Base-by-base conservation (phyloP, 2,329 filamentous ascomycete species). In the Fusarium dimerum region DNA sequence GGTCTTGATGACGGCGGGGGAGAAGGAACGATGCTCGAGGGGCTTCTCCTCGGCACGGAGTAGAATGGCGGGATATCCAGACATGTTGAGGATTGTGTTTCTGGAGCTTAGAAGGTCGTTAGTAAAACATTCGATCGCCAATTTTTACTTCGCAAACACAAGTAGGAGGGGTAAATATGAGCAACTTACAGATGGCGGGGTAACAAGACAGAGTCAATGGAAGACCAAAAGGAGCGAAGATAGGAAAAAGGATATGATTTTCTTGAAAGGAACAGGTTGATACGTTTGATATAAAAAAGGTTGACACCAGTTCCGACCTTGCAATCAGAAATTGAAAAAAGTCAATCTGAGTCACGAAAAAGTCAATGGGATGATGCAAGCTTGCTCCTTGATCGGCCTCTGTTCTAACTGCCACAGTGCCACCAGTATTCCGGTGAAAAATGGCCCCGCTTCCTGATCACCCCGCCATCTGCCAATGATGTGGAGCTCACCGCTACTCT, bases 1-100 rank as follows among this genome's bases (percentile, higher is more conserved):
- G 48, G 67, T 54, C 44, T 76, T 74, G 52, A 75, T 81, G 55
- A 79, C 70, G 46, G 77, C 75, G 53, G 79, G 69, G 11, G 69
- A 71, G 54, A 71, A 64, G n/a, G 61, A 64, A 34, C 61, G 61
- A 38, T 64, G 61, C 55, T 64, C 61, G 55, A 84, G 75, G 52
- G 78, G 78, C 78, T 84, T 84, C 63, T 79, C 80, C 71, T 85
- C 82, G 55, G 82, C 78, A 55, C 82, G 79, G 54, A 85, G 74
- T 67, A 80, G 83, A 61, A 83, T 66, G 45, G 65, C 46, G 38
- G 61, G 58, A 45, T 67, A 67, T 32, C 46, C 43, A 47, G 67
- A 66, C 67, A 70, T 69, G 48, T 10, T 59, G 49, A 48, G 43
- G 49, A 45, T 17, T 30, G 43, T 45, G 16, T 30, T 41, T 52